Evolutionary conservation across 306 rosid genomes (phyloP).

Genomic region (Ormosia semicastrata): DNA sequence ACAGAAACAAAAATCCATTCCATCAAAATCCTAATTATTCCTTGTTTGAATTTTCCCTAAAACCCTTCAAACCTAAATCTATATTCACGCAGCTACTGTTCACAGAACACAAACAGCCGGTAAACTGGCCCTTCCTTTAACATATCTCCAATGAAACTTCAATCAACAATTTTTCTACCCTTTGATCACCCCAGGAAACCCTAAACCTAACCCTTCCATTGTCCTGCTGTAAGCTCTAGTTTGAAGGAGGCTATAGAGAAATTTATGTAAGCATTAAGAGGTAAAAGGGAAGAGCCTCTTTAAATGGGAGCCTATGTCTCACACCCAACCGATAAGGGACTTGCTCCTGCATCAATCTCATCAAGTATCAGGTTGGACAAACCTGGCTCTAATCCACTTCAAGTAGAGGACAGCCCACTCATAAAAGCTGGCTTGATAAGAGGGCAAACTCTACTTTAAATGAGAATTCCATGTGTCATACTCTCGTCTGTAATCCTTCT

Average conservation of each 20-base stretch:
- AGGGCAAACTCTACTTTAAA: conserved; percentile 1
- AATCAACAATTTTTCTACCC: not conserved
- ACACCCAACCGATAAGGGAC: not conserved
- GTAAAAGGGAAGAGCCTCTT: not conserved
- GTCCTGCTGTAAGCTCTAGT: not conserved
- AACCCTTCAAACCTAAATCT: not conserved
- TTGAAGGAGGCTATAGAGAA: not conserved
- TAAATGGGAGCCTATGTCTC: not conserved
- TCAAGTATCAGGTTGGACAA: not conserved
- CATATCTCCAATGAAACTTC: not conserved
- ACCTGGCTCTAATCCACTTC: conserved; percentile 11
- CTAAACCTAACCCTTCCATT: not conserved
- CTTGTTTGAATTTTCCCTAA: not conserved
- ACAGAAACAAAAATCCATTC: not conserved
- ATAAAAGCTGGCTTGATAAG: not conserved
- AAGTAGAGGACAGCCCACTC: not conserved
- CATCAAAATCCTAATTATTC: not conserved
- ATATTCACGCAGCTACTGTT: not conserved
- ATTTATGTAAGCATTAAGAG: not conserved
- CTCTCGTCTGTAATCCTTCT: not conserved
- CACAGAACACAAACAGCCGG: not conserved
- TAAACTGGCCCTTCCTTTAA: not conserved
- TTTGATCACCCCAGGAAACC: not conserved
- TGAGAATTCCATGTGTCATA: not conserved
- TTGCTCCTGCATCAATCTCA: not conserved